Evolutionary conservation across 371 early-diverging fungal genomes (phyloP), one percentile per base, ranked within the genome.

Genomic region (Dinochytrium kinnereticum): DNA sequence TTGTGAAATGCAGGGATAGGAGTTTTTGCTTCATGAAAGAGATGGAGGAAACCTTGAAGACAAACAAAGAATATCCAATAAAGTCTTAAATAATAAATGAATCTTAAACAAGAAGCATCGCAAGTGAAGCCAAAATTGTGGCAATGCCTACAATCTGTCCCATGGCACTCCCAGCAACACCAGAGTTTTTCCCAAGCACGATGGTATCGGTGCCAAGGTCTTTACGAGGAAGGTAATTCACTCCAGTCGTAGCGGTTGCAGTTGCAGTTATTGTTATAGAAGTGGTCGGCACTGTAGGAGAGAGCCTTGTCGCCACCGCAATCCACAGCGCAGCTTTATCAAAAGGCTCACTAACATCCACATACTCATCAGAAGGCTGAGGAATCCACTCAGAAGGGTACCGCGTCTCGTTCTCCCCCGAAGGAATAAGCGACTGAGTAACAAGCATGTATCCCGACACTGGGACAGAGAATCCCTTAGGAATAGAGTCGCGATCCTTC

Each of bases 351-450:
- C 2, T 19, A 3, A 66, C 26, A 28, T 15, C 49, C 37, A 66
- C 3, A 2, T 28, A 40, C 66, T 30, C 66, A 33, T 66, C 66
- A 17, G 66, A 3, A 19, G 37, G 66, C 5, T 40, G 15, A 38
- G 66, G 66, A n/a, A 66, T 40, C 66, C 66, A 66, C 44, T 66
- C 66, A 2, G 49, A n/a, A 10, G 66, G 66, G 40, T n/a, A 66
- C 40, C 28, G 24, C 7, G 30, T 13, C 64, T 5, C 64, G 15
- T 19, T 10, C 24, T 28, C 17, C 7, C 40, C 61, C n/a, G 10
- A 7, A 2, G 40, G 38, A 19, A 13, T n/a, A 44, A n/a, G 44
- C 2, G 15, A 39, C 66, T 66, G 44, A 24, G 10, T 40, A 28
- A 66, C 26, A 24, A 44, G 26, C 40, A 66, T 5, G 2, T 26